phyloP scores from a whole-genome alignment of 2,329 filamentous ascomycete species.

The Colletotrichum sansevieriae region DNA sequence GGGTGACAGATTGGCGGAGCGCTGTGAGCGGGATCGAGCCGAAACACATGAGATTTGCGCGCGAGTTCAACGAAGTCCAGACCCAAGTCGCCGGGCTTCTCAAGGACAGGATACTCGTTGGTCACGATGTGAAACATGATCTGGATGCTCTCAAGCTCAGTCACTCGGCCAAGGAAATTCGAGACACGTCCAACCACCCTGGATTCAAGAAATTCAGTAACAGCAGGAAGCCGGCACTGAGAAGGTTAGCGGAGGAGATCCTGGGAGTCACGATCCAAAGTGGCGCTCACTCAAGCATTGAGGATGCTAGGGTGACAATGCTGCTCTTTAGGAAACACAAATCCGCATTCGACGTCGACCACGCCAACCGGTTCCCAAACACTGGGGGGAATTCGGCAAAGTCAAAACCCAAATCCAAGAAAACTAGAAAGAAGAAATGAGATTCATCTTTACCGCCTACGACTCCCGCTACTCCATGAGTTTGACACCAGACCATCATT shows the following conservation, averaged over 20 bases:
- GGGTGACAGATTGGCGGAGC: slow-evolving; percentile 92
- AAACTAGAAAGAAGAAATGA: slow-evolving; percentile 57
- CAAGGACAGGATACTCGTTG: slow-evolving; percentile 79
- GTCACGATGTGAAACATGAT: slow-evolving; percentile 86
- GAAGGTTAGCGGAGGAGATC: slow-evolving; percentile 68
- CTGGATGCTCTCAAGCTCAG: slow-evolving; percentile 81
- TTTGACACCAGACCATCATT: slow-evolving; percentile 6
- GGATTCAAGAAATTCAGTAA: slow-evolving; percentile 78
- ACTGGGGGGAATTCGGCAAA: slow-evolving; percentile 41
- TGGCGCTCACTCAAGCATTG: slow-evolving; percentile 74
- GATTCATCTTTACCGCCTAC: background rate
- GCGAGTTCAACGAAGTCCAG: slow-evolving; percentile 83
- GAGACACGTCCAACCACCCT: slow-evolving; percentile 85
- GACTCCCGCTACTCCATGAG: background rate
- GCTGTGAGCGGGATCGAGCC: slow-evolving; percentile 84
- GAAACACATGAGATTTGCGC: slow-evolving; percentile 76
- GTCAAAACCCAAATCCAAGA: slow-evolving; percentile 55
- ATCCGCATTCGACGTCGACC: slow-evolving; percentile 85
- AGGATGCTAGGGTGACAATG: slow-evolving; percentile 93
- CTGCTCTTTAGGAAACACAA: slow-evolving; percentile 87
- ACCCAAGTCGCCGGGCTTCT: slow-evolving; percentile 77
- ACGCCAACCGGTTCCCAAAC: slow-evolving; percentile 73
- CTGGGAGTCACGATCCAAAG: slow-evolving; percentile 73
- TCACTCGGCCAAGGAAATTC: slow-evolving; percentile 82
- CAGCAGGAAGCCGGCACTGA: slow-evolving; percentile 77